Evolutionary conservation across 441 rosid genomes (phyloP), one percentile per base, ranked within the genome.

Genomic region (Erodium chrysanthum): DNA sequence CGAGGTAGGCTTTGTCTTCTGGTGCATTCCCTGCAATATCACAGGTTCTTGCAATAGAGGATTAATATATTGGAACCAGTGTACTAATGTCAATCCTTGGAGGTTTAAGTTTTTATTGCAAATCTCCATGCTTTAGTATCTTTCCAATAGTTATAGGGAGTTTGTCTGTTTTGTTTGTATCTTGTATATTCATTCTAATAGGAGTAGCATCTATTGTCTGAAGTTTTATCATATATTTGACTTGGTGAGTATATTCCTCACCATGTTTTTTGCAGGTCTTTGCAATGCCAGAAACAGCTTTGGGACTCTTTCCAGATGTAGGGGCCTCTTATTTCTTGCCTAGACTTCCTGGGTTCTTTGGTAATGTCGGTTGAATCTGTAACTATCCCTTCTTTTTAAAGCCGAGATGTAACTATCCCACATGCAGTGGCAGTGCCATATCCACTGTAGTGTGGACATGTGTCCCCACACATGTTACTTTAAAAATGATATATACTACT

Each of bases 331-430:
- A 81, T 69, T 88, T 83, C 86, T 84, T 92, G 84, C 85, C 98
- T 69, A 90, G 97, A 75, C 96, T 92, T 68, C 94, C 97, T 21
- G 92, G 97, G 23, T 92, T 87, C 79, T 87, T 88, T 67, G 96
- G 97, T 92, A 90, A 73, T 54, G 22, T 10, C 58, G 44, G 14
- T 66, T 74, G 29, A 37, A 48, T 48, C 18, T 48, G 18, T 48
- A 48, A 48, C 20, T n/a, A 15, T 48, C 7, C 14, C 7, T 48
- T 48, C 20, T 48, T 48, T 48, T 48, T n/a, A 48, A 48, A 48
- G 50, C n/a, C 3, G 14, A 42, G 14, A 42, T 25, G 29, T 25
- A 1, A 25, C 1, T 1, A 25, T 2, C 8, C 50, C 14, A 42
- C 50, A 10, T 42, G 50, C 50, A 42, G n/a, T 0, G 42, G 42